Evolutionary conservation across 306 rosid species (phyloP).

Genomic region (Trifolium fragiferum): DNA sequence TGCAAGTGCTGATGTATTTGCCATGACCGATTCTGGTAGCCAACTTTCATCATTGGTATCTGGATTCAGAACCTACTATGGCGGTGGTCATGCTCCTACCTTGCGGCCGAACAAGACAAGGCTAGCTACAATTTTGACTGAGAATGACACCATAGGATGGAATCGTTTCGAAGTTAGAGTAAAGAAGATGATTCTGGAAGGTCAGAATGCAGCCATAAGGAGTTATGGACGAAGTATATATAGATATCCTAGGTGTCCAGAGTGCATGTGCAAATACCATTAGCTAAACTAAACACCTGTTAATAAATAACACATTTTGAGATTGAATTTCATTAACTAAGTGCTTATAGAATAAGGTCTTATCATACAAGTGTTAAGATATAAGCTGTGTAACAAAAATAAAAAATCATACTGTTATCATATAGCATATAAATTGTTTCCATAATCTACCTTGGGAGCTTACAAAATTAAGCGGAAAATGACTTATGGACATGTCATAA

Average conservation of each 20-base stretch:
- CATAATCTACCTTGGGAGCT: neutral
- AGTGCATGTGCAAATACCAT: slow-evolving; percentile 82
- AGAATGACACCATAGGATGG: slow-evolving; percentile 75
- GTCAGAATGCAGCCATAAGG: slow-evolving; percentile 64
- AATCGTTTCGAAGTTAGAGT: slow-evolving; percentile 66
- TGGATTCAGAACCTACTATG: slow-evolving; percentile 85
- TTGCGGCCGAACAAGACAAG: slow-evolving; percentile 91
- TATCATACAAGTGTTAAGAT: neutral
- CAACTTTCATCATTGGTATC: slow-evolving; percentile 95
- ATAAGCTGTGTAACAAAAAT: neutral
- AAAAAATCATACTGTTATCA: neutral
- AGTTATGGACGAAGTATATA: slow-evolving; percentile 83
- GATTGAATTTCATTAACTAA: slow-evolving; percentile 19
- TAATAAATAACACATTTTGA: neutral
- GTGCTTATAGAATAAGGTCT: neutral
- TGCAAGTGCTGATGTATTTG: slow-evolving; percentile 90
- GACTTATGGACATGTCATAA: neutral
- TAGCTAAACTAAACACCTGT: slow-evolving; percentile 38
- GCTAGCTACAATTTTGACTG: slow-evolving; percentile 73
- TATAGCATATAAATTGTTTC: neutral
- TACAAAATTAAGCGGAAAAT: too few species aligned
- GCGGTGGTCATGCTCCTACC: slow-evolving; percentile 69
- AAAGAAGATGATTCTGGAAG: slow-evolving; percentile 90
- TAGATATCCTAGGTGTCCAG: slow-evolving; percentile 72
- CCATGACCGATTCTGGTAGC: slow-evolving; percentile 98